phyloP scores from a whole-genome alignment of 2,329 filamentous ascomycete species.

The Neurospora sp. region DNA sequence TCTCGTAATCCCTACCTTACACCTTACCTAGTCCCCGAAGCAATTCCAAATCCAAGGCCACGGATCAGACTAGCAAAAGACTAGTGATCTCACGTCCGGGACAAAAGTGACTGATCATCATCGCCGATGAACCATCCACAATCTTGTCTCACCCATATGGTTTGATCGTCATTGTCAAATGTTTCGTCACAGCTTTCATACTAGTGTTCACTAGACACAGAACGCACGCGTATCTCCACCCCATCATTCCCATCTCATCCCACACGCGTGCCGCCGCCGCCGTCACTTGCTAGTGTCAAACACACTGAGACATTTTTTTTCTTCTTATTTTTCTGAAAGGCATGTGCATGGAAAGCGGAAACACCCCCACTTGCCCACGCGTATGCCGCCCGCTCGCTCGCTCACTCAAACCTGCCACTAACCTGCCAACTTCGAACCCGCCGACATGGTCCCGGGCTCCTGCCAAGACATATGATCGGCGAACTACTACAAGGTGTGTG shows the following conservation, averaged over 20 bases:
- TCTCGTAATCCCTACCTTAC: neutral
- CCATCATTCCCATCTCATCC: neutral
- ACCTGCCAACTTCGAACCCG: neutral
- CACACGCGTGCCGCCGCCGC: neutral
- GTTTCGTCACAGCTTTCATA: neutral
- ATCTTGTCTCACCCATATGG: neutral
- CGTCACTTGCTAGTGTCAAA: neutral
- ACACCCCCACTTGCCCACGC: neutral
- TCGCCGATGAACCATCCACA: neutral
- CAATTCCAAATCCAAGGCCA: neutral
- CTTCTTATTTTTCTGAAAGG: neutral
- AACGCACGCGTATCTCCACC: neutral
- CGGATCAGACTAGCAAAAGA: neutral
- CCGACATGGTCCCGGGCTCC: neutral
- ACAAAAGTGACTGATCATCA: neutral
- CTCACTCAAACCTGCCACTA: neutral
- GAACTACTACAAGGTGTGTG: neutral
- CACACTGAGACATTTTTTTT: neutral
- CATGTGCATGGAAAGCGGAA: neutral
- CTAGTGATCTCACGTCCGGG: neutral
- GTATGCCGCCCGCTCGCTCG: neutral
- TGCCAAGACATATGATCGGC: neutral
- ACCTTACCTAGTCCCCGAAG: neutral
- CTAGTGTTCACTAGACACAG: neutral
- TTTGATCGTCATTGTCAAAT: neutral